Percentiles rank a stretch among this genome's conserved stretches.
Conservation (phyloP, 1,139 yeast species). For the Candida sojae region DNA sequence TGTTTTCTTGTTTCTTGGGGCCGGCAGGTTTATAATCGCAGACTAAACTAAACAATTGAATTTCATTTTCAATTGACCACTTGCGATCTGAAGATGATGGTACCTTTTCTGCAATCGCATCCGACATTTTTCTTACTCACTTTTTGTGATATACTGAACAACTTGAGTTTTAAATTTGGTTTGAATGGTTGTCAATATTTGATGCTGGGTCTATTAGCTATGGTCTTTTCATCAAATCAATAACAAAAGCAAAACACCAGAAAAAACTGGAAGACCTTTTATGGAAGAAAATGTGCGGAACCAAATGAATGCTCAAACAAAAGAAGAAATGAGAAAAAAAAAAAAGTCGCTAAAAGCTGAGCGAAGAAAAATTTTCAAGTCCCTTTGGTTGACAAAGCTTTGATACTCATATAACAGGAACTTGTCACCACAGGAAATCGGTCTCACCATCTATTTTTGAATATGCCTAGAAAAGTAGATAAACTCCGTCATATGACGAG, state of each 20-base stretch:
- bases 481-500: slow-evolving; percentile 61
- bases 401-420: background rate
- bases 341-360: background rate
- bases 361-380: background rate
- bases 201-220: no score
- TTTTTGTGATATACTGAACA: no score
- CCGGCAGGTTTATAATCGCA: slow-evolving; percentile 74
- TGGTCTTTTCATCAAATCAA: background rate
- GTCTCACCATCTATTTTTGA: background rate
- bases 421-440: background rate
- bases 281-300: no score
- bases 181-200: no score
- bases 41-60: slow-evolving; percentile 61
- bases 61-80: slow-evolving; percentile 71
- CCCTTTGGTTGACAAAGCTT: background rate
- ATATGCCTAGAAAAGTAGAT: slow-evolving; percentile 65
- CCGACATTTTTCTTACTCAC: background rate
- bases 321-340: no score
- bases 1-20: slow-evolving; percentile 55
- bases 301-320: no score
- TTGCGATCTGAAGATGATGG: slow-evolving; percentile 4
- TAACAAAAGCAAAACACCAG: background rate
- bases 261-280: background rate
- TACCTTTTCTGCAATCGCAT: background rate
- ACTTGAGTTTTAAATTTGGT: no score